These are phyloP conservation scores for Phellinidium pouzarii DNA, from an alignment of 1,284 basidiomycete genomes.

Conservation along the genomic window DNA sequence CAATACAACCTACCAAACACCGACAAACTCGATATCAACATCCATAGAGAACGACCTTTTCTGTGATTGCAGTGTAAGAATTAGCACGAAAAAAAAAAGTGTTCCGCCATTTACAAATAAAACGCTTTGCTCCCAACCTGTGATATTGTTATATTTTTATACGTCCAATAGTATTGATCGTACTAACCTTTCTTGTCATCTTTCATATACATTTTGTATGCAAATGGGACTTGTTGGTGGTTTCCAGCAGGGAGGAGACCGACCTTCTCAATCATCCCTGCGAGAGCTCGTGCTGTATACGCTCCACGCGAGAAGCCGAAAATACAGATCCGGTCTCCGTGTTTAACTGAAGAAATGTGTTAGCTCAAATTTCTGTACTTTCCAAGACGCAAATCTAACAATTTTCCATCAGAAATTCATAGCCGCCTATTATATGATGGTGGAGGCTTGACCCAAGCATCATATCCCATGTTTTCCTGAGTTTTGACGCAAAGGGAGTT, in stretches of 20 bases:
- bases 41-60: slow-evolving; percentile 44
- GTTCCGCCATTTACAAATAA: slow-evolving; percentile 23
- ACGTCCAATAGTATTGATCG: neutral
- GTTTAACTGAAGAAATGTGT: slow-evolving; percentile 19
- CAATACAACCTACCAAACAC: slow-evolving; percentile 34
- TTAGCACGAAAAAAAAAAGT: slow-evolving; percentile 20
- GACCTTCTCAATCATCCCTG: slow-evolving; percentile 37
- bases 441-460: slow-evolving; percentile 30
- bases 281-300: slow-evolving; percentile 39
- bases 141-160: neutral
- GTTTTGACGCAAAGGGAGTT: slow-evolving; percentile 20
- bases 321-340: slow-evolving; percentile 29
- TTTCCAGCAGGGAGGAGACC: slow-evolving; percentile 29
- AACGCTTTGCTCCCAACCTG: slow-evolving; percentile 22
- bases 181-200: slow-evolving; percentile 26
- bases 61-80: slow-evolving; percentile 26
- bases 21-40: slow-evolving; percentile 49
- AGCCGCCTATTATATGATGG: slow-evolving; percentile 31
- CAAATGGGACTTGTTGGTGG: slow-evolving; percentile 32
- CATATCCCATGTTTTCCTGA: slow-evolving; percentile 25
- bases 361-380: neutral
- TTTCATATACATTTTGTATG: slow-evolving; percentile 32
- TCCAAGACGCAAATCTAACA: slow-evolving; percentile 19
- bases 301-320: slow-evolving; percentile 39
- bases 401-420: slow-evolving; percentile 32